Base-by-base conservation (phyloP, 768 basidiomycete species). In the Leucogyrophana mollusca region DNA sequence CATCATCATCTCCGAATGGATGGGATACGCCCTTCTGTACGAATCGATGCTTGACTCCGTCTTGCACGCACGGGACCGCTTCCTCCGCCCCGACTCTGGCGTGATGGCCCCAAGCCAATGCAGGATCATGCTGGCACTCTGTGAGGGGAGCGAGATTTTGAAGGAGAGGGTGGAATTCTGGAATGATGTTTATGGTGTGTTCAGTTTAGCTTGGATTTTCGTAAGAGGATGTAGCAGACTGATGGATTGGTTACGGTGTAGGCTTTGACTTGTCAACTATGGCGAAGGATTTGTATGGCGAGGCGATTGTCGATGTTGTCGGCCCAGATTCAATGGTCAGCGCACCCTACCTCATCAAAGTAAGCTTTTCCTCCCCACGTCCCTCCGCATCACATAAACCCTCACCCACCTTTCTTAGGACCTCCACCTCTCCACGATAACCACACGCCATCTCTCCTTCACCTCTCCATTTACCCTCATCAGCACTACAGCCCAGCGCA, bases 21-120 rank as follows among this genome's bases (percentile, higher is more conserved):
- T 97, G 95, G 93, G 85, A 13, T 92, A 91, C 58, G 86, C 85
- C 1, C 72, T 92, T 18, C 77, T 97, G 17, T 97, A 97, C 65
- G 95, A 99, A 67, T 90, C 88, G 34, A 97, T 99, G 95, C 79
- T 98, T 25, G 95, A 97, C 65, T 95, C 94, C 2, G 95, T 99
- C 14, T 72, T 99, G 16, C 69, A 73, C 50, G 95, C 95, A 0
- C 78, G 95, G 14, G 93, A 97, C 64, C 78, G 86, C 17, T 97
- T 92, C 69, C 73, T 98, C 24, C 72, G 73, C 39, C 79, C 84
- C 0, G 67, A 61, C 1, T n/a, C n/a, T n/a, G n/a, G n/a, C n/a
- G n/a, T 96, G 20, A 86, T 98, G 85, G 92, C 88, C 1, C 94
- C 95, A 0, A 91, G 87, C 53, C 91, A 97, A 54, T 89, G 84